Percentiles rank a stretch among this genome's conserved stretches.
Evolutionary conservation across 352 stramenopile species (phyloP).

Genomic region (Labyrinthula sp.): DNA sequence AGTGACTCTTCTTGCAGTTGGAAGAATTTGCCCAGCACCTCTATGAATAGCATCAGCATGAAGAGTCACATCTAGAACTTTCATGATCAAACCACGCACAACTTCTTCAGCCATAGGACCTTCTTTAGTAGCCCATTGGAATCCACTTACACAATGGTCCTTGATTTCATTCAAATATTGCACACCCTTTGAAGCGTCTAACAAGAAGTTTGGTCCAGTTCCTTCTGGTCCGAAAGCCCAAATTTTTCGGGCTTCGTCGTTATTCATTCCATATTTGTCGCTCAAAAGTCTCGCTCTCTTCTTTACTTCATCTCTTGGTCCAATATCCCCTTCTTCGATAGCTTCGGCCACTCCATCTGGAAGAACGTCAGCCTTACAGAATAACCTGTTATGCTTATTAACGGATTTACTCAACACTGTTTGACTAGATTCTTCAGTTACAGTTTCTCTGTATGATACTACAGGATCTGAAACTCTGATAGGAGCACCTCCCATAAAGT

Average conservation of each 20-base stretch:
- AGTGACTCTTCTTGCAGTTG: slow-evolving; percentile 86
- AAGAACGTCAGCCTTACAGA: slow-evolving; percentile 70
- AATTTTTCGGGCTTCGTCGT: slow-evolving; percentile 94
- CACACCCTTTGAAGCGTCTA: slow-evolving; percentile 96
- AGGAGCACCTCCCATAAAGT: slow-evolving; percentile 86
- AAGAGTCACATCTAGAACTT: slow-evolving; percentile 95
- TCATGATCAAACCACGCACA: slow-evolving; percentile 84
- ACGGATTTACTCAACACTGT: slow-evolving; percentile 95
- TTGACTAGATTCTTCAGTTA: slow-evolving; percentile 75
- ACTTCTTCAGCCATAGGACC: slow-evolving; percentile 92
- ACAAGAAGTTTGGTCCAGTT: slow-evolving; percentile 91
- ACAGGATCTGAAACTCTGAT: slow-evolving; percentile 96
- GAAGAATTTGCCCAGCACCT: slow-evolving; percentile 99
- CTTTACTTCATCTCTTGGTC: slow-evolving; percentile 78
- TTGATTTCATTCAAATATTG: slow-evolving; percentile 99
- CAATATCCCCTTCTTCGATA: slow-evolving; percentile 85
- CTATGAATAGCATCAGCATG: slow-evolving; percentile 98
- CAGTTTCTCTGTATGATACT: slow-evolving; percentile 96
- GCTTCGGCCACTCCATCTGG: slow-evolving; percentile 75
- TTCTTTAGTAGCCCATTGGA: slow-evolving; percentile 92
- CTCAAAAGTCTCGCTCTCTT: slow-evolving; percentile 77
- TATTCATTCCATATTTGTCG: slow-evolving; percentile 69
- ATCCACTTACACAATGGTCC: slow-evolving; percentile 91
- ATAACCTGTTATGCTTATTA: slow-evolving; percentile 99
- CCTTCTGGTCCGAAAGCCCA: slow-evolving; percentile 97